phyloP scores from a whole-genome alignment of 768 basidiomycete species.

The Leucosporidium creatinivorum region DNA sequence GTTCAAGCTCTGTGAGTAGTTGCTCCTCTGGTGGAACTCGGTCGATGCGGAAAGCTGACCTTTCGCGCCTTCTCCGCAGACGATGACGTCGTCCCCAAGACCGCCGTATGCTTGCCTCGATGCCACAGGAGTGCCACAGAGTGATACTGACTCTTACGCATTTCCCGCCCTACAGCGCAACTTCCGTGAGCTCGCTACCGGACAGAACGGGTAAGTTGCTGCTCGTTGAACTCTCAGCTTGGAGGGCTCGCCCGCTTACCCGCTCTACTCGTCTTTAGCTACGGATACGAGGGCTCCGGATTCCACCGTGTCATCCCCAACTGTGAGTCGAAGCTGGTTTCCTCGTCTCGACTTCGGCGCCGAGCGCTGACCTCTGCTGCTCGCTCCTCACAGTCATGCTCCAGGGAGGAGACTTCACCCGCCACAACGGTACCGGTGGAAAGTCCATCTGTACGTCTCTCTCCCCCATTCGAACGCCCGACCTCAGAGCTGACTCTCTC shows the following conservation, averaged over 20 bases:
- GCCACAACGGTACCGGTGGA: slow-evolving; percentile 35
- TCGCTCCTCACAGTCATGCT: slow-evolving; percentile 22
- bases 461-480: rapidly evolving
- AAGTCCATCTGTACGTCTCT: slow-evolving; percentile 24
- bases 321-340: not conserved
- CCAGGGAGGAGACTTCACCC: slow-evolving; percentile 97
- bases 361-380: slow-evolving; percentile 36
- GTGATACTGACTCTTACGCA: slow-evolving; percentile 34
- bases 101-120: slow-evolving; percentile 53
- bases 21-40: slow-evolving; percentile 55
- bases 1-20: slow-evolving; percentile 78
- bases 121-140: slow-evolving; percentile 31
- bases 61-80: not conserved
- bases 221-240: not conserved
- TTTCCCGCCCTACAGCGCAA: slow-evolving; percentile 45
- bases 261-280: slow-evolving; percentile 45
- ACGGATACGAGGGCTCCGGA: slow-evolving; percentile 53
- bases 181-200: slow-evolving; percentile 82
- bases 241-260: not conserved
- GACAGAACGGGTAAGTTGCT: slow-evolving; percentile 50
- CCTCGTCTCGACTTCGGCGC: not conserved
- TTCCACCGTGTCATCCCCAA: slow-evolving; percentile 42
- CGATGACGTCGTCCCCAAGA: slow-evolving; percentile 79
- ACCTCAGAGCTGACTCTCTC: slow-evolving; percentile 46
- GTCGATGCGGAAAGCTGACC: not conserved